Conservation (phyloP, 2,329 filamentous ascomycete species). For the Lachnellula arida region DNA sequence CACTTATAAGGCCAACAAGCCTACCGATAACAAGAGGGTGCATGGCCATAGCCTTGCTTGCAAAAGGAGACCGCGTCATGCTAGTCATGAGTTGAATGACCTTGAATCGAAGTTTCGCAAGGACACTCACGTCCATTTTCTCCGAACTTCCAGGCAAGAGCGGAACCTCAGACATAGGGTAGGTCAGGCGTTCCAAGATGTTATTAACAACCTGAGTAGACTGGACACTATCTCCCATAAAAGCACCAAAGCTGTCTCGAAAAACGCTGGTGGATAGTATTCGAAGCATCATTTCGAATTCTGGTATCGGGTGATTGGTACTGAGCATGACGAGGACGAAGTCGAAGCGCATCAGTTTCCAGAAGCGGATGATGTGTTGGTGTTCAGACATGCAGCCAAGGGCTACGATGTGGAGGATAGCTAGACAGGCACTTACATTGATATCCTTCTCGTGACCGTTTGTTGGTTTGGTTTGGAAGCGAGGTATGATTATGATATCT, state of each 20-base stretch:
- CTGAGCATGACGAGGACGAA: slow-evolving; percentile 64
- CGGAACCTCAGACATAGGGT: slow-evolving; percentile 42
- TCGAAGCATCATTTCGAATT: slow-evolving; percentile 60
- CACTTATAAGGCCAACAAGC: slow-evolving; percentile 69
- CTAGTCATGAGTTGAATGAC: slow-evolving; percentile 51
- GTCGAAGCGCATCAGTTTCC: slow-evolving; percentile 62
- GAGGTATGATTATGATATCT: slow-evolving; percentile 46
- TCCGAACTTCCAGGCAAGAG: slow-evolving; percentile 24
- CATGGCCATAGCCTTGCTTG: slow-evolving; percentile 58
- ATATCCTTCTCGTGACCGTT: slow-evolving; percentile 50
- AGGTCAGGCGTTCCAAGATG: slow-evolving; percentile 36
- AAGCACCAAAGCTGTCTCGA: slow-evolving; percentile 60
- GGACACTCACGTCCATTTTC: slow-evolving; percentile 20
- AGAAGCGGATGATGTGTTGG: slow-evolving; percentile 46
- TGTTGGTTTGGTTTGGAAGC: slow-evolving; percentile 38
- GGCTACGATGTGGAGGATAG: slow-evolving; percentile 59
- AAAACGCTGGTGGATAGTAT: slow-evolving; percentile 64
- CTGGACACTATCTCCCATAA: slow-evolving; percentile 42
- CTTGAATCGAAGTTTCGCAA: slow-evolving; percentile 28
- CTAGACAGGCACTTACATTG: slow-evolving; percentile 58
- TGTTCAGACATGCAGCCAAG: slow-evolving; percentile 48
- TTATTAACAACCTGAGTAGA: slow-evolving; percentile 35
- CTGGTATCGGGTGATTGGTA: slow-evolving; percentile 57
- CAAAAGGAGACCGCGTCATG: slow-evolving; percentile 59
- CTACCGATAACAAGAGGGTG: slow-evolving; percentile 69